These are phyloP conservation scores for Acrocalymma vagum DNA, from an alignment of 2,329 filamentous ascomycete species.

Conservation along the genomic window DNA sequence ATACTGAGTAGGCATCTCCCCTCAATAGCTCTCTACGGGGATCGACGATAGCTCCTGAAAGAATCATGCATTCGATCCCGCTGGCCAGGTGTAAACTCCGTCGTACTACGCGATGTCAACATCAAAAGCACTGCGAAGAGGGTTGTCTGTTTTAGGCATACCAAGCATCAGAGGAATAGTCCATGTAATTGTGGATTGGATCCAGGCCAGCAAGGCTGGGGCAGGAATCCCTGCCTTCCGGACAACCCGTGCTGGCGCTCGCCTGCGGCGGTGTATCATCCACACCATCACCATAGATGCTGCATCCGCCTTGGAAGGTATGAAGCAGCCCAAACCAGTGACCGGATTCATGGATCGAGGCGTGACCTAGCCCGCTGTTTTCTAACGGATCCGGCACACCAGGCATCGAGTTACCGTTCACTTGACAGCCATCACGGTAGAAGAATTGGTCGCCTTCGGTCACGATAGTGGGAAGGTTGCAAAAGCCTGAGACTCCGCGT, in stretches of 20 bases:
- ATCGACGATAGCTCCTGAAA: too few relatives aligned
- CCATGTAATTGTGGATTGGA: slow-evolving; percentile 46
- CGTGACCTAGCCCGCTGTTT: slow-evolving; percentile 35
- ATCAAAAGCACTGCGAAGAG: too few relatives aligned
- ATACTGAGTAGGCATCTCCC: too few relatives aligned
- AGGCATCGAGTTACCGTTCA: slow-evolving; percentile 20
- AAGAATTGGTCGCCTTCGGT: slow-evolving; percentile 18
- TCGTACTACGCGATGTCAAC: too few relatives aligned
- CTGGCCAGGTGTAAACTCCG: slow-evolving; percentile 37
- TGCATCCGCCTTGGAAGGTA: slow-evolving; percentile 40
- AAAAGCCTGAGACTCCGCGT: slow-evolving; percentile 15
- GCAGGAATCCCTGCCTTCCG: slow-evolving; percentile 34
- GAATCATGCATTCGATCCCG: slow-evolving; percentile 31
- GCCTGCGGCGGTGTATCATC: slow-evolving; percentile 36
- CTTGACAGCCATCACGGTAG: slow-evolving; percentile 31
- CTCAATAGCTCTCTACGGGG: too few relatives aligned
- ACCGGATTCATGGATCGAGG: slow-evolving; percentile 41
- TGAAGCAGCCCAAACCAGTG: slow-evolving; percentile 44
- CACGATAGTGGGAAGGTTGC: slow-evolving; percentile 21
- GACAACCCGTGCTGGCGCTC: slow-evolving; percentile 26
- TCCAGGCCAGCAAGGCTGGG: slow-evolving; percentile 31
- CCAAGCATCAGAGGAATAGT: slow-evolving; percentile 34
- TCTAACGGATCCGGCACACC: too few relatives aligned
- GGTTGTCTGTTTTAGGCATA: too few relatives aligned
- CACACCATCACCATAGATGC: slow-evolving; percentile 31